A percentile compares a stretch with the other conserved stretches of the same genome.
These are phyloP conservation scores for Neofusicoccum ribis DNA, from an alignment of 2,329 filamentous ascomycete species.

Conservation along the genomic window DNA sequence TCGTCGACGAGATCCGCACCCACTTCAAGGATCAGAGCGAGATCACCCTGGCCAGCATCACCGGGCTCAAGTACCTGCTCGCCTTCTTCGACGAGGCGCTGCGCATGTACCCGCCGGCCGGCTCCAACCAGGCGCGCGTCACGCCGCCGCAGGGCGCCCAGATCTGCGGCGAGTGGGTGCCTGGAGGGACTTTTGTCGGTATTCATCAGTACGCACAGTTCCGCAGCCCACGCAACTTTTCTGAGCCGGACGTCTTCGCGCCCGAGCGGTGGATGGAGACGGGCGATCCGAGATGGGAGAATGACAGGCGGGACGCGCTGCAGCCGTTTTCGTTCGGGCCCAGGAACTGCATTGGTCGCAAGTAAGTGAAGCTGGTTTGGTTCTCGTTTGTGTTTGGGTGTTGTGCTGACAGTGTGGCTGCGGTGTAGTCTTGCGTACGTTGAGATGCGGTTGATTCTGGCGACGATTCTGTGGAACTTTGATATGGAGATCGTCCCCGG, in stretches of 20 bases:
- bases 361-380: conserved; percentile 26
- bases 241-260: conserved; percentile 35
- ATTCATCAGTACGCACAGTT: conserved; percentile 15
- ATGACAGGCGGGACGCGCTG: conserved; percentile 37
- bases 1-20: conserved; percentile 31
- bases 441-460: conserved; percentile 44
- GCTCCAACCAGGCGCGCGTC: conserved; percentile 32
- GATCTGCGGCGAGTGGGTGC: conserved; percentile 39
- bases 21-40: conserved; percentile 30
- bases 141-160: conserved; percentile 38
- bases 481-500: conserved; percentile 39
- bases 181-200: conserved; percentile 25
- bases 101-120: conserved; percentile 44
- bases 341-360: conserved; percentile 39
- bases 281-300: conserved; percentile 25
- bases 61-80: conserved; percentile 37
- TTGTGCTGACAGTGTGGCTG: too few species aligned
- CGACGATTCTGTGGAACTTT: conserved; percentile 40
- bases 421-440: conserved; percentile 36
- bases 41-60: conserved; percentile 35
- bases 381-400: too few species aligned
- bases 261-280: conserved; percentile 45
- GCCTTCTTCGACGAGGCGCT: conserved; percentile 45
- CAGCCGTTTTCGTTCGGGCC: conserved; percentile 48
- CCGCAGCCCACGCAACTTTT: conserved; percentile 32